These are phyloP conservation scores for Metschnikowia reukaufii DNA, from an alignment of 805 yeast genomes.

Conservation along the genomic window DNA sequence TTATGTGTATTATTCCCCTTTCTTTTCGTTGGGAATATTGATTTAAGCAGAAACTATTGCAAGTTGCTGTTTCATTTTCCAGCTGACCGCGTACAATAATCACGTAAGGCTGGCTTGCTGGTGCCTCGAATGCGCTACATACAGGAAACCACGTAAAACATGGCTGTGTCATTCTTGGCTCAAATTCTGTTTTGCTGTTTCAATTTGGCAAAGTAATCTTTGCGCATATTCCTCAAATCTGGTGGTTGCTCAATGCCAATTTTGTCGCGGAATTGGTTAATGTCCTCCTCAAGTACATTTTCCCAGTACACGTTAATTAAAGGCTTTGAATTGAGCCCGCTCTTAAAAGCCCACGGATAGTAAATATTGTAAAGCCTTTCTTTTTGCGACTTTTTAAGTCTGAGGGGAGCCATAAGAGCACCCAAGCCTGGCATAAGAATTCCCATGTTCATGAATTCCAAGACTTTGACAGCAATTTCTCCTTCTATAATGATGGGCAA, in stretches of 20 bases:
- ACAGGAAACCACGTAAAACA: conserved; percentile 7
- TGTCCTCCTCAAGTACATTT: conserved; percentile 66
- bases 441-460: conserved; percentile 89
- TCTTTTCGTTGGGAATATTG: too few relatives aligned
- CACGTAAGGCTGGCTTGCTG: neutral
- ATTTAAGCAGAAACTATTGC: neutral
- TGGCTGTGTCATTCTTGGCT: conserved; percentile 3
- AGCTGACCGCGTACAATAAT: conserved; percentile 4
- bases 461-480: conserved; percentile 90
- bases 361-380: conserved; percentile 65
- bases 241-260: conserved; percentile 74
- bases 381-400: conserved; percentile 64
- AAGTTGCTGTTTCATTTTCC: conserved; percentile 5
- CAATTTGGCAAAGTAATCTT: conserved; percentile 30
- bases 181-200: conserved; percentile 19
- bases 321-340: conserved; percentile 72
- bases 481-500: conserved; percentile 92
- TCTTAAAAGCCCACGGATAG: conserved; percentile 82
- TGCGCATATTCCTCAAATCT: conserved; percentile 68
- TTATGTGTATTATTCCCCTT: too few relatives aligned
- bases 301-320: conserved; percentile 94
- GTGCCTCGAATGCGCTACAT: conserved; percentile 1
- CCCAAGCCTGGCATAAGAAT: conserved; percentile 96
- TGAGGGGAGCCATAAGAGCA: conserved; percentile 82
- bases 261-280: conserved; percentile 66